A percentile compares a stretch with the other conserved stretches of the same genome.
Conservation (phyloP, 1,139 yeast genomes). For the Lodderomyces oxycetoniae region DNA sequence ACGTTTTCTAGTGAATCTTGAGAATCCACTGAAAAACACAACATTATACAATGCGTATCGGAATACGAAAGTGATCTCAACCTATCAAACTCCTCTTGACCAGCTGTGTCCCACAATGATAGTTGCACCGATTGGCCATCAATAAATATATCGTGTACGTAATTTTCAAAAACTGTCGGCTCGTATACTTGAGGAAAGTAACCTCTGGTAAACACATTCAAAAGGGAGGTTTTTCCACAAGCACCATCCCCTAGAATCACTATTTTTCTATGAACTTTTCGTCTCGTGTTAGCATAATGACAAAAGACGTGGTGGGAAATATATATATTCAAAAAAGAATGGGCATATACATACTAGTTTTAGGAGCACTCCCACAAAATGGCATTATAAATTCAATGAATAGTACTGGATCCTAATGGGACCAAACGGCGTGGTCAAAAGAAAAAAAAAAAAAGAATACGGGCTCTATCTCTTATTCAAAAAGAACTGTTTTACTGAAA, state of each 20-base stretch:
- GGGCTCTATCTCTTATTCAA: no score
- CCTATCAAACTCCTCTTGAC: slow-evolving; percentile 91
- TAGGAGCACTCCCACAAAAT: slow-evolving; percentile 63
- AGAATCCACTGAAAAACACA: slow-evolving; percentile 92
- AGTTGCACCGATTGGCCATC: slow-evolving; percentile 91
- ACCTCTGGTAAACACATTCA: slow-evolving; percentile 94
- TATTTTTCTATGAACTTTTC: slow-evolving; percentile 72
- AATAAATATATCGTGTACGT: slow-evolving; percentile 93
- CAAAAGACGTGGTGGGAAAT: background rate
- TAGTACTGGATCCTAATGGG: no score
- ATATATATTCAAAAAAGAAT: background rate
- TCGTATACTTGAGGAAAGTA: slow-evolving; percentile 98
- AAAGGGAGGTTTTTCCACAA: slow-evolving; percentile 47
- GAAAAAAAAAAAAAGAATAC: no score
- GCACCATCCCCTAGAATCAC: slow-evolving; percentile 99
- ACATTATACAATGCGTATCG: slow-evolving; percentile 95
- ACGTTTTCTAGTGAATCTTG: slow-evolving; percentile 93
- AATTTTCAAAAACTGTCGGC: slow-evolving; percentile 96
- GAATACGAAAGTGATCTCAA: slow-evolving; percentile 53
- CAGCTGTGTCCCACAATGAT: slow-evolving; percentile 98
- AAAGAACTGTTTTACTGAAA: no score
- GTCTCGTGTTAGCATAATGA: background rate
- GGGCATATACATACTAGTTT: slow-evolving; percentile 47
- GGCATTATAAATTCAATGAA: slow-evolving; percentile 45
- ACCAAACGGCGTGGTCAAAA: no score